Evolutionary conservation across 179 eudicot species (phyloP).

Genomic region (Monotropa hypopitys): DNA sequence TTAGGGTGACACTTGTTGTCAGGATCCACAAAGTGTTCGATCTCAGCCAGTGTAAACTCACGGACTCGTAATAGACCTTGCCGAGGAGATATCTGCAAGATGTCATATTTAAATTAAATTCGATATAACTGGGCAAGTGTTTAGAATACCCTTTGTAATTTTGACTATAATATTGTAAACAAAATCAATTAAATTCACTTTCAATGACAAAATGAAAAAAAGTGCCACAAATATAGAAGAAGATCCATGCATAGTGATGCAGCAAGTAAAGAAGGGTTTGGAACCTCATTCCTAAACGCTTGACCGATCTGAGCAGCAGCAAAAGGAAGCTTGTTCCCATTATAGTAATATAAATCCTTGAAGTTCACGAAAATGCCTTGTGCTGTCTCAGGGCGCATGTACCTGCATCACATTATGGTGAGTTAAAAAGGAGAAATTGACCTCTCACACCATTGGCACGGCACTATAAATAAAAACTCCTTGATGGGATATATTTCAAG

Average conservation of each 20-base stretch:
- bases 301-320: slow-evolving; percentile 98
- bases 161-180: not conserved
- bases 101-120: not conserved
- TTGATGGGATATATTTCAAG: not conserved
- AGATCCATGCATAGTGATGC: not conserved
- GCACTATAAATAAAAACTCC: not conserved
- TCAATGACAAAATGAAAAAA: not conserved
- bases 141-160: not conserved
- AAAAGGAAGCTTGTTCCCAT: slow-evolving; percentile 89
- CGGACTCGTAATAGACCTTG: slow-evolving; percentile 96
- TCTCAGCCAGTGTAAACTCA: slow-evolving; percentile 92
- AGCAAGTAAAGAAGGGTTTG: not conserved
- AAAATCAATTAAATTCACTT: not conserved
- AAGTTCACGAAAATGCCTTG: slow-evolving; percentile 95
- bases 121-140: not conserved
- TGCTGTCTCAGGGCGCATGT: slow-evolving; percentile 95
- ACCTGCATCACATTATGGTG: slow-evolving; percentile 10
- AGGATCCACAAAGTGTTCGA: slow-evolving; percentile 96
- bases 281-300: slow-evolving; percentile 85
- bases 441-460: not conserved
- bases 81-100: slow-evolving; percentile 79
- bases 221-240: not conserved
- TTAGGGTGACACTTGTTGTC: slow-evolving; percentile 84
- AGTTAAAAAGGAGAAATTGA: not conserved
- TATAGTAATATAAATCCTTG: slow-evolving; percentile 84